These are phyloP conservation scores for Scutellaria baicalensis DNA, from an alignment of 257 asterid species.

Conservation along the genomic window DNA sequence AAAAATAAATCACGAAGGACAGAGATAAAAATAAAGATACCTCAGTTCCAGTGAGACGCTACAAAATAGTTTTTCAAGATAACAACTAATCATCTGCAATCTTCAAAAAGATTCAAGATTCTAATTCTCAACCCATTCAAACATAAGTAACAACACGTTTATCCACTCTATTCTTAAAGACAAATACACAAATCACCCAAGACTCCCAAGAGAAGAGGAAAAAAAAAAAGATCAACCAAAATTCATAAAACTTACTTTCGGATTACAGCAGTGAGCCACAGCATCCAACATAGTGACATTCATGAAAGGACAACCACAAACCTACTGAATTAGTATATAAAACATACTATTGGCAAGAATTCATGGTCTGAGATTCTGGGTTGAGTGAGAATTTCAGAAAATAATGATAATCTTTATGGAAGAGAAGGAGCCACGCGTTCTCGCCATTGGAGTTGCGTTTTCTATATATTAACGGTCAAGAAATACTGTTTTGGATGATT, in stretches of 20 bases:
- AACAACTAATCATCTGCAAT: neutral
- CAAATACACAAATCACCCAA: neutral
- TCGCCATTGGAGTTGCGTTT: slow-evolving; percentile 17
- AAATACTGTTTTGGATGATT: slow-evolving; percentile 20
- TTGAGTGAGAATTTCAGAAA: neutral
- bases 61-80: no score
- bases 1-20: neutral
- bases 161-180: neutral
- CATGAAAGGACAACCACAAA: slow-evolving; percentile 9
- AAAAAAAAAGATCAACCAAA: neutral
- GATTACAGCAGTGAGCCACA: slow-evolving; percentile 26
- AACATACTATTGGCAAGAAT: neutral
- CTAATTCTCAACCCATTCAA: neutral
- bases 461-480: slow-evolving; percentile 2
- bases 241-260: slow-evolving; percentile 21
- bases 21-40: neutral
- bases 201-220: neutral
- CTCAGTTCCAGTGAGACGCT: neutral
- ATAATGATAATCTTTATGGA: neutral
- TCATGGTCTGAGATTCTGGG: neutral
- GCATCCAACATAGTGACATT: slow-evolving; percentile 43
- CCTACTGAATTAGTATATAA: neutral
- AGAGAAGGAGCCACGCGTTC: slow-evolving; percentile 47
- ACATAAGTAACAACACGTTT: neutral
- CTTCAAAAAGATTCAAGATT: neutral